Base-by-base conservation (phyloP, 2,329 filamentous ascomycete genomes). In the Fusarium sp. region DNA sequence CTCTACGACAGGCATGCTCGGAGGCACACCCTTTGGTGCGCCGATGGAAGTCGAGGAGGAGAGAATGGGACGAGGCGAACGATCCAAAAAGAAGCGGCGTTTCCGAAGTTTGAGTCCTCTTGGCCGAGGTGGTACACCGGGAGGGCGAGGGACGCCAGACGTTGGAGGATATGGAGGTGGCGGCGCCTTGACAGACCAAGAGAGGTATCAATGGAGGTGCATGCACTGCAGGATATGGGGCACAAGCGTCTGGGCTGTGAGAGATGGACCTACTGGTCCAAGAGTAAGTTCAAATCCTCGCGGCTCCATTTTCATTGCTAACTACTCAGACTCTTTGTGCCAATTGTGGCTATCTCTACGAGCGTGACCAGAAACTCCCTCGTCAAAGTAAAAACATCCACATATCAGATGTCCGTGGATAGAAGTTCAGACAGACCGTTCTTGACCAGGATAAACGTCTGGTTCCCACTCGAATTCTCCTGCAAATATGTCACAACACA, bases 31-130 rank as follows among this genome's bases (percentile, higher is more conserved):
- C 4, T 84, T 89, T 62, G 85, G 85, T n/a, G 83, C 85, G 6
- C 83, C 86, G 7, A 83, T 87, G 17, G 80, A 89, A 70, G 81
- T 86, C 38, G 88, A 91, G 72, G 89, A 98, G 77, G 94, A 97
- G 78, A 89, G 93, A 7, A 95, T 98, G 90, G 95, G 95, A 26
- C 88, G 95, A 59, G 95, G 95, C 27, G 95, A 98, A 82, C 86
- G 95, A 48, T 96, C 92, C 75, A 98, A 97, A 87, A 97, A 97
- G 86, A 98, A 98, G 89, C 89, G 93, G 71, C 88, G 95, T 30
- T 97, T 98, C 84, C 89, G 95, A 73, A 97, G 94, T 80, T 81
- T 97, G 69, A 97, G 94, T 77, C 95, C 96, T 1, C 82, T 90
- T 23, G 92, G 88, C n/a, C 87, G 91, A 70, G 79, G 80, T 23